Percentiles rank a stretch among this genome's conserved stretches.
These are phyloP conservation scores for Leccinum variicolor DNA, from an alignment of 768 basidiomycete species.

Conservation along the genomic window DNA sequence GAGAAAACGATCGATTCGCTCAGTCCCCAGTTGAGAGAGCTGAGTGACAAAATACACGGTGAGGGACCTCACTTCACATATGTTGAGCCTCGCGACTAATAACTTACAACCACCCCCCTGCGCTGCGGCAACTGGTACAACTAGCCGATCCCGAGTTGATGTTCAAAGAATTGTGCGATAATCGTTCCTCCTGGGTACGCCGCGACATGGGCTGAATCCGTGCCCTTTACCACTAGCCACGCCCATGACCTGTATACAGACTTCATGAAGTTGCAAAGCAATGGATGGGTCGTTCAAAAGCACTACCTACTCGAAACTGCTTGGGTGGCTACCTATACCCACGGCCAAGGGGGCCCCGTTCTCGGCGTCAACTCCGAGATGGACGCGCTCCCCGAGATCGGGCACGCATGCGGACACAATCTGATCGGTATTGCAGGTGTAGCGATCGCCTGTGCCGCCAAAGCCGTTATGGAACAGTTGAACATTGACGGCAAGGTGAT, in stretches of 20 bases:
- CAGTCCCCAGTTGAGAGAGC: slow-evolving; percentile 49
- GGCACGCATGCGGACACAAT: slow-evolving; percentile 82
- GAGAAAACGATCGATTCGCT: slow-evolving; percentile 37
- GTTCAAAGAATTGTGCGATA: slow-evolving; percentile 43
- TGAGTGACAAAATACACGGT: slow-evolving; percentile 78
- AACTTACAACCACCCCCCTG: neutral
- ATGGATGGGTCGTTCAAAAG: slow-evolving; percentile 46
- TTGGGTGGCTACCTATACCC: slow-evolving; percentile 69
- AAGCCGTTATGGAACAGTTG: slow-evolving; percentile 56
- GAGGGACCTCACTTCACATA: neutral
- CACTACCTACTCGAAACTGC: slow-evolving; percentile 69
- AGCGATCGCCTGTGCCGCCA: slow-evolving; percentile 67
- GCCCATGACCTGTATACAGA: slow-evolving; percentile 68
- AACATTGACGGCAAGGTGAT: slow-evolving; percentile 66
- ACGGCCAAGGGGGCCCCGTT: slow-evolving; percentile 58
- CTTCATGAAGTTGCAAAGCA: slow-evolving; percentile 66
- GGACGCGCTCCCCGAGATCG: slow-evolving; percentile 58
- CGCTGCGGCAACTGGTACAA: neutral
- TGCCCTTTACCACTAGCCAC: slow-evolving; percentile 38
- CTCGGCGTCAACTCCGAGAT: slow-evolving; percentile 78
- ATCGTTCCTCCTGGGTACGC: neutral
- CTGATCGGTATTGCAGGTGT: slow-evolving; percentile 76
- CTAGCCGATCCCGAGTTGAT: slow-evolving; percentile 67
- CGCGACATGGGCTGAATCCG: neutral
- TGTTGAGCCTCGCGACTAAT: neutral